Base-by-base conservation (phyloP, 2,329 filamentous ascomycete species). In the Akanthomyces uredinophilus region DNA sequence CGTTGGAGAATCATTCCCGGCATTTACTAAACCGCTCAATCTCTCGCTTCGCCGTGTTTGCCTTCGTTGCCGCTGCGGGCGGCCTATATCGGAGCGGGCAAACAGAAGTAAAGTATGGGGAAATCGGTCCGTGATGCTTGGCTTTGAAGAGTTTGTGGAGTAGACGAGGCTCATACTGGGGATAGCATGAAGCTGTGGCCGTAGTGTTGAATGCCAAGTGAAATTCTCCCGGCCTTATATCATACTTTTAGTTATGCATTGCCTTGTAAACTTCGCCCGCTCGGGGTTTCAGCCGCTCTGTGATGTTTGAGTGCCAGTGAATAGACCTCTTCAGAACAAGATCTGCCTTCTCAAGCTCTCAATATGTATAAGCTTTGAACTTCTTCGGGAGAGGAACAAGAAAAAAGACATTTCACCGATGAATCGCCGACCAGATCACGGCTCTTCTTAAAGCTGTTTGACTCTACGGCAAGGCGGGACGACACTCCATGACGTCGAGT, bases 1-100 rank as follows among this genome's bases (percentile, higher is more conserved):
- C 86, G 82, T 64, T 96, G 84, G 75, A 85, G 88, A 71, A 96
- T 98, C 68, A 77, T 97, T 46, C 94, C 94, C 6, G 90, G 90
- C 41, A 79, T 97, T 20, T 97, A 97, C 77, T 97, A 73, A 60
- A 50, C 51, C 22, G 35, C 56, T 29, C 56, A 50, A 43, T 22
- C 16, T n/a, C 16, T 32, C 8, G 44, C 37, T 43, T 43, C 43
- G 14, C 32, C 41, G 35, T 39, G 29, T 5, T 27, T 39, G 29
- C 29, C 24, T 47, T 14, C 29, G 13, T 58, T 41, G 20, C 13
- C 22, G 29, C 27, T 58, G 14, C 14, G 16, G 55, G 29, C n/a
- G n/a, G 44, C 44, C 44, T 41, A 39, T 49, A 27, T 49, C 20
- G 44, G 43, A 49, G 43, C 20, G 43, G 20, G 27, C 41, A 7